Evolutionary conservation across 2,329 filamentous ascomycete species (phyloP).

Genomic region (Trichophyton simii): DNA sequence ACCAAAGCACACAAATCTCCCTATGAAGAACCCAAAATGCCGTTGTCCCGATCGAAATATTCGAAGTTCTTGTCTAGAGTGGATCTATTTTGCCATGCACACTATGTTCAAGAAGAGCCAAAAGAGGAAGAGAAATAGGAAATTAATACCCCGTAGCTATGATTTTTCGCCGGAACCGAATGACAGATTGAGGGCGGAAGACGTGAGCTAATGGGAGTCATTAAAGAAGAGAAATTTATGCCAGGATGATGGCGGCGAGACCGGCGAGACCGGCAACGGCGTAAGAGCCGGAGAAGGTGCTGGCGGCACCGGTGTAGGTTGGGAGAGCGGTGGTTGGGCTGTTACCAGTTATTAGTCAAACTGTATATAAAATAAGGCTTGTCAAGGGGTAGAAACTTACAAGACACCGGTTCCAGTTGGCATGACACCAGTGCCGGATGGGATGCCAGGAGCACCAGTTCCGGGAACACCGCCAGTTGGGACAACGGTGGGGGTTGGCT

Average conservation of each 20-base stretch:
- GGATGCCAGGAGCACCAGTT: constrained; percentile 5
- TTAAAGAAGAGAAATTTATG: constrained; percentile 19
- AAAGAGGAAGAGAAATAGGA: neutral
- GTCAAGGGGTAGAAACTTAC: neutral
- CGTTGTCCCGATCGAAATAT: neutral
- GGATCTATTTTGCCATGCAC: constrained; percentile 3
- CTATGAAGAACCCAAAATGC: constrained; percentile 1
- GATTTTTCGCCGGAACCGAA: neutral
- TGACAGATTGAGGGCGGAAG: constrained; percentile 6
- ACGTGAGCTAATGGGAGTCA: constrained; percentile 9
- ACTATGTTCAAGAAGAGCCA: neutral
- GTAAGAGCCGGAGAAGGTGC: constrained; percentile 19
- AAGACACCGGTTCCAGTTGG: constrained; percentile 1
- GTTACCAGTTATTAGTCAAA: neutral
- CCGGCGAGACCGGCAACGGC: constrained; percentile 21
- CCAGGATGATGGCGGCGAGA: constrained; percentile 20
- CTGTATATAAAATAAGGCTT: neutral
- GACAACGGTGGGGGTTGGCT: constrained; percentile 12
- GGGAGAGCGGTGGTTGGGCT: constrained; percentile 12
- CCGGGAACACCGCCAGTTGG: constrained; percentile 6
- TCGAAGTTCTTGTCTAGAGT: constrained; percentile 3
- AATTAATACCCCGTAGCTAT: constrained; percentile 3
- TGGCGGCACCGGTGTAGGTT: constrained; percentile 22
- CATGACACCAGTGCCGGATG: constrained; percentile 5
- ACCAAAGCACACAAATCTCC: constrained; percentile 2